Conservation (phyloP, 1,284 basidiomycete species). For the Athelia sp. region DNA sequence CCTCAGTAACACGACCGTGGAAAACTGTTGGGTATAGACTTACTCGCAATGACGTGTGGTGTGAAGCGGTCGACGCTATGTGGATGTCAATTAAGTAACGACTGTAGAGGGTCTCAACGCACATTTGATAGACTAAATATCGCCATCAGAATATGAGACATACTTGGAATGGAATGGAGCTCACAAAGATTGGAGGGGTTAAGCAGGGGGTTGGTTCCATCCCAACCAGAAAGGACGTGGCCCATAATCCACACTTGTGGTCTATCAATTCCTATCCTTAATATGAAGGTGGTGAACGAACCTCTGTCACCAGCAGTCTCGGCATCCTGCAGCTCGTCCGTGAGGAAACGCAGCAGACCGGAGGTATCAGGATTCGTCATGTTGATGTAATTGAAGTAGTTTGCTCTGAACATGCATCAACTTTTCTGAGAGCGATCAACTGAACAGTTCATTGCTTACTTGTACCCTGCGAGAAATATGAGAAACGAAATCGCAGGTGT, state of each 20-base stretch:
- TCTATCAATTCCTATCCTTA: too few relatives aligned
- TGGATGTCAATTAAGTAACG: conserved; percentile 6
- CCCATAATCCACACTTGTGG: conserved; percentile 81
- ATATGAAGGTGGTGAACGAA: conserved; percentile 24
- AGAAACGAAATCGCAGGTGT: too few relatives aligned
- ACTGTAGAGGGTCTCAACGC: conserved; percentile 10
- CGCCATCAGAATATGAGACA: not conserved
- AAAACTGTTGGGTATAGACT: conserved; percentile 15
- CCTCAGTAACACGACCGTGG: not conserved
- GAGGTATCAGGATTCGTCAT: conserved; percentile 65
- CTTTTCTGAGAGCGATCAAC: not conserved
- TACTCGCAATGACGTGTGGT: conserved; percentile 69
- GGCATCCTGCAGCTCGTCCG: conserved; percentile 75
- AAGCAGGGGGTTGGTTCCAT: conserved; percentile 56
- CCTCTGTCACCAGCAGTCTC: conserved; percentile 69
- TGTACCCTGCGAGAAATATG: conserved; percentile 33
- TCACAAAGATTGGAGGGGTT: conserved; percentile 66
- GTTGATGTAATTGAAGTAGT: conserved; percentile 78
- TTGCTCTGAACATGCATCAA: conserved; percentile 35
- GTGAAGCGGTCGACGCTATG: conserved; percentile 75
- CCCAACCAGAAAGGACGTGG: conserved; percentile 77
- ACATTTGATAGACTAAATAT: conserved; percentile 69
- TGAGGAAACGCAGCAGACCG: conserved; percentile 75
- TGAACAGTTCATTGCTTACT: conserved; percentile 24
- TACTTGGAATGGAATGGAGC: conserved; percentile 20